A percentile compares a stretch with the other conserved stretches of the same genome.
phyloP scores from a whole-genome alignment of 179 eudicot genomes.

The Silene noctiflora region DNA sequence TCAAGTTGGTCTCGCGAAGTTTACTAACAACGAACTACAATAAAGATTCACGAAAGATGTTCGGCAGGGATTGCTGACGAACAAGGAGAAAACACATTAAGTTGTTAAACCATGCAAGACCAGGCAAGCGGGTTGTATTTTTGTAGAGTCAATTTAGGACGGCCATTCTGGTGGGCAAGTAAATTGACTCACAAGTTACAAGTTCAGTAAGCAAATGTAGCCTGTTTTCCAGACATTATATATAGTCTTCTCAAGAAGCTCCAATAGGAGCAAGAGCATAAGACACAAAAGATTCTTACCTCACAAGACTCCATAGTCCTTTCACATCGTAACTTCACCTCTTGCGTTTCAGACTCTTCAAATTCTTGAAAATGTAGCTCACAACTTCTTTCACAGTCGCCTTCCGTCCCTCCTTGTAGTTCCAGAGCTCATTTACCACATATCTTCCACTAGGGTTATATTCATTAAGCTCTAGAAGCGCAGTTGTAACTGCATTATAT shows the following conservation, averaged over 20 bases:
- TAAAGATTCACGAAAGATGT: background rate
- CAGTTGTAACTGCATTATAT: slow-evolving; percentile 36
- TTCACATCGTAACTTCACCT: slow-evolving; percentile 17
- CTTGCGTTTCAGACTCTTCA: slow-evolving; percentile 39
- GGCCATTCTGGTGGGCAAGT: too few relatives aligned
- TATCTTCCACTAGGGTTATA: slow-evolving; percentile 59
- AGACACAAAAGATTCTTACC: slow-evolving; percentile 12
- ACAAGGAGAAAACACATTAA: background rate
- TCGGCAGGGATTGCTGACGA: background rate
- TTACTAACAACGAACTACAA: background rate
- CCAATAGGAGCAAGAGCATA: background rate
- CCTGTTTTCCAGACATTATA: too few relatives aligned
- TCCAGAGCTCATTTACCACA: slow-evolving; percentile 43
- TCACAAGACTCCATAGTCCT: background rate
- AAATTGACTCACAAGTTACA: too few relatives aligned
- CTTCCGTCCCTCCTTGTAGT: slow-evolving; percentile 44
- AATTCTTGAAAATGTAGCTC: slow-evolving; percentile 31
- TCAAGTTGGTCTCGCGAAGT: background rate
- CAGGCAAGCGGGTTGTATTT: too few relatives aligned
- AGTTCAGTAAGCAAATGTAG: too few relatives aligned
- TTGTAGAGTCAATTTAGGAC: too few relatives aligned
- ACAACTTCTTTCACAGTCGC: slow-evolving; percentile 51
- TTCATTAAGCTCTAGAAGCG: slow-evolving; percentile 51
- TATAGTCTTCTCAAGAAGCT: background rate
- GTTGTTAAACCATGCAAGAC: background rate